Evolutionary conservation across 2,329 filamentous ascomycete genomes (phyloP).

Genomic region (Aspergillus sp.): DNA sequence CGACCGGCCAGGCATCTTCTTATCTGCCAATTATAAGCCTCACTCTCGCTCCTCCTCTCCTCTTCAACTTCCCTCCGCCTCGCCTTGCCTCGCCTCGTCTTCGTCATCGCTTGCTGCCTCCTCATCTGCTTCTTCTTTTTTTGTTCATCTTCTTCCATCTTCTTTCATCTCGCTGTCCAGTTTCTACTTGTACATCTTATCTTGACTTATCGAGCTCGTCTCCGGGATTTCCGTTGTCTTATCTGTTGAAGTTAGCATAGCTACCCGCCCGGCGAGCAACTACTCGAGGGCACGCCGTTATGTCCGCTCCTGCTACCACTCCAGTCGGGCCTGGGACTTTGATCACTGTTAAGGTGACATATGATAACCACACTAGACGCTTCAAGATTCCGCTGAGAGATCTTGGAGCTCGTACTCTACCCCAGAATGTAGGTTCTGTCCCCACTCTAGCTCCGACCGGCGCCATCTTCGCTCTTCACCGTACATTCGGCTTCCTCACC

Average conservation of each 20-base stretch:
- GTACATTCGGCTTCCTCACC: not conserved
- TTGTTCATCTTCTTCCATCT: constrained; percentile 9
- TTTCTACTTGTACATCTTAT: constrained; percentile 2
- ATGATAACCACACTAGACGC: constrained; percentile 72
- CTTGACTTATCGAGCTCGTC: not conserved
- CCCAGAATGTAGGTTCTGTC: constrained; percentile 71
- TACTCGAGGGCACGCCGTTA: constrained; percentile 18
- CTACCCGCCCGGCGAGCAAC: constrained; percentile 6
- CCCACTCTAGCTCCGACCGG: constrained; percentile 35
- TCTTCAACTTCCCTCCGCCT: constrained; percentile 17
- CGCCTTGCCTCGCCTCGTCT: constrained; percentile 10
- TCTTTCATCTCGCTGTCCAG: not conserved
- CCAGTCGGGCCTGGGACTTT: constrained; percentile 65
- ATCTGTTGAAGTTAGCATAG: constrained; percentile 9
- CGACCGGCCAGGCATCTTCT: constrained; percentile 11
- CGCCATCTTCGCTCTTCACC: constrained; percentile 14
- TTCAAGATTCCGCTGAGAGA: constrained; percentile 90
- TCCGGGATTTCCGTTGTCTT: constrained; percentile 11
- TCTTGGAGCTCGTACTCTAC: constrained; percentile 70
- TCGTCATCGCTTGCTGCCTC: constrained; percentile 16
- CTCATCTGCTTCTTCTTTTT: constrained; percentile 11
- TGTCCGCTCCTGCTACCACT: constrained; percentile 43
- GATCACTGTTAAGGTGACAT: constrained; percentile 82
- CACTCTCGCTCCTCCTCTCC: constrained; percentile 17
- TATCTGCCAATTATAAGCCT: constrained; percentile 18